A percentile compares a stretch with the other conserved stretches of the same genome.
Evolutionary conservation across 208 protist species (phyloP).

Genomic region (Trypanosoma cruzi): DNA sequence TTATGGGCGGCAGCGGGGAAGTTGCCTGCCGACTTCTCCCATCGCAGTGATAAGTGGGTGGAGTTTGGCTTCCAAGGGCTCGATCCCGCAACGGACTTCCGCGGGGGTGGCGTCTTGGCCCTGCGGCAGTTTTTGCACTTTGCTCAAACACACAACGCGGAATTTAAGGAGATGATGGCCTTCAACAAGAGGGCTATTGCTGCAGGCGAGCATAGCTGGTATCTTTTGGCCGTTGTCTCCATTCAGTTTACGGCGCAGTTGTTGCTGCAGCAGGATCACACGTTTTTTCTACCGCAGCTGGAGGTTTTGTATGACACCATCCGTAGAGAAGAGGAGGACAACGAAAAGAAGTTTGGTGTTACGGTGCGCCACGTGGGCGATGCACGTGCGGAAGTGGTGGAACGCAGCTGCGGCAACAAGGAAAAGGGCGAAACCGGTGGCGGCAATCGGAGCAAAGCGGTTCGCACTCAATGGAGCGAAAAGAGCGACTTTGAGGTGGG

Average conservation of each 20-base stretch:
- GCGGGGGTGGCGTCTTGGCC: slow-evolving; percentile 80
- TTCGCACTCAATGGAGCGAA: neutral
- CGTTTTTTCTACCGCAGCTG: slow-evolving; percentile 55
- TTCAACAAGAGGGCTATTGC: slow-evolving; percentile 59
- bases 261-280: slow-evolving; percentile 55
- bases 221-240: slow-evolving; percentile 82
- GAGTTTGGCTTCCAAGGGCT: slow-evolving; percentile 88
- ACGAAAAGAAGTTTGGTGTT: neutral
- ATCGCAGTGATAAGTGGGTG: slow-evolving; percentile 56
- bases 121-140: slow-evolving; percentile 86
- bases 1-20: slow-evolving; percentile 63
- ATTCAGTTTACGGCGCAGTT: slow-evolving; percentile 85
- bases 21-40: slow-evolving; percentile 38
- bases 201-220: slow-evolving; percentile 60
- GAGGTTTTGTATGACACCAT: slow-evolving; percentile 79
- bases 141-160: slow-evolving; percentile 54
- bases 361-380: neutral
- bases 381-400: neutral
- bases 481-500: slow-evolving; percentile 60
- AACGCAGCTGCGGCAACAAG: neutral
- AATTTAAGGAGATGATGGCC: slow-evolving; percentile 71
- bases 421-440: neutral
- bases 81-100: slow-evolving; percentile 89
- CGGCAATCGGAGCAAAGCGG: neutral
- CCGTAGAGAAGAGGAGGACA: slow-evolving; percentile 6